Percentiles rank a stretch among this genome's conserved stretches.
Evolutionary conservation across 2,329 filamentous ascomycete genomes (phyloP).

Genomic region (Verticillium zaregamsianum): DNA sequence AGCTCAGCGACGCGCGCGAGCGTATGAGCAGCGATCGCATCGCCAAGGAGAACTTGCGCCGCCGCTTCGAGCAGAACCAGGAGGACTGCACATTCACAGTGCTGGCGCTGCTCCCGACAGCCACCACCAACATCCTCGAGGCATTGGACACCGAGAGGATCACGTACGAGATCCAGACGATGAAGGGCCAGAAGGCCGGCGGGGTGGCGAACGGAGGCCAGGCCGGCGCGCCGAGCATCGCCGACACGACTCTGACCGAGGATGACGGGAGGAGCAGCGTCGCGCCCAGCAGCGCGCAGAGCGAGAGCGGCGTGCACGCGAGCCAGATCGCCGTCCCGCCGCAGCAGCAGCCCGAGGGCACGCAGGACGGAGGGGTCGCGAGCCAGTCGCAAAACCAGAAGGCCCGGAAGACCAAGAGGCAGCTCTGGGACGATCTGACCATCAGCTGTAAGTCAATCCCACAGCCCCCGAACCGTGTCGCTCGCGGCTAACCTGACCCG

Average conservation of each 20-base stretch:
- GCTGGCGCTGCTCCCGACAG: constrained; percentile 88
- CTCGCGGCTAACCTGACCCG: constrained; percentile 3
- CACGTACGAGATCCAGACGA: constrained; percentile 88
- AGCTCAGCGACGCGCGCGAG: constrained; percentile 89
- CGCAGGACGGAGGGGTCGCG: constrained; percentile 11
- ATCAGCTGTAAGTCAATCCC: constrained; percentile 70
- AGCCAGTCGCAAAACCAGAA: constrained; percentile 37
- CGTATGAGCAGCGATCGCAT: constrained; percentile 96
- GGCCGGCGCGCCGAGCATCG: constrained; percentile 51
- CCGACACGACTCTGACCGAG: constrained; percentile 71
- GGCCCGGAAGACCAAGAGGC: constrained; percentile 73
- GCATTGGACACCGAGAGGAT: constrained; percentile 88
- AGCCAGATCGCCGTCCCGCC: constrained; percentile 66
- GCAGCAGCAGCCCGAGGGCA: constrained; percentile 32
- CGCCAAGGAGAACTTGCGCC: constrained; percentile 91
- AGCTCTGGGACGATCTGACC: constrained; percentile 96
- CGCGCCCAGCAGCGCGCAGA: constrained; percentile 58
- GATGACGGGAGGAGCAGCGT: constrained; percentile 74
- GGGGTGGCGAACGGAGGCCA: not conserved
- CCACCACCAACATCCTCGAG: constrained; percentile 82
- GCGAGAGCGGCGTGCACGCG: constrained; percentile 78
- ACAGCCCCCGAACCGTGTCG: not conserved
- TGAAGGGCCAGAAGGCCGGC: constrained; percentile 60
- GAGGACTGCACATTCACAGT: constrained; percentile 98
- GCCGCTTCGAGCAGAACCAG: constrained; percentile 97